Base-by-base conservation (phyloP, 2,329 filamentous ascomycete genomes). In the Ploettnerulaceae sp. region DNA sequence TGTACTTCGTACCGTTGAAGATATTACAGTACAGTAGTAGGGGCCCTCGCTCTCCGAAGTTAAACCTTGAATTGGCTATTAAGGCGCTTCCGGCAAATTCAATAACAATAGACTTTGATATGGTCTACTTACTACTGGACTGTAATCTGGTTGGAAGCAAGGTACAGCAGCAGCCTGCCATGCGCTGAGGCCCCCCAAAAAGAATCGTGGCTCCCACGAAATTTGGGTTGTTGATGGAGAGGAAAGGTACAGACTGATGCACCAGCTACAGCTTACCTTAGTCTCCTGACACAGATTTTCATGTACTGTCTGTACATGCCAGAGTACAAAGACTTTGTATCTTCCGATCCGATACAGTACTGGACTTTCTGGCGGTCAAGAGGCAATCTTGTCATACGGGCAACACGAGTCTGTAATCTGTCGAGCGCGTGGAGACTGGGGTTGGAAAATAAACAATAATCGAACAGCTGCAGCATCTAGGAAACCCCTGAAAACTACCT, bases 371-470 rank as follows among this genome's bases (percentile, higher is more conserved):
- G 36, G 22, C 35, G 35, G 22, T 28, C 20, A 22, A 32, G 38
- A 34, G 29, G 33, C 28, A 45, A 47, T 51, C 24, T 51, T 47
- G 48, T 51, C 39, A 38, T 44, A 51, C 48, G 39, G 20, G 12
- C 26, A 42, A 24, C 39, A 42, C 29, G 42, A 51, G 38, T 28
- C 14, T 26, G 20, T 11, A 15, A 28, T 18, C 11, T 31, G 36
- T 28, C 17, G 21, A 26, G n/a, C 20, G 32, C 38, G 17, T 34
- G 29, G 31, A 45, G 32, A 11, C 18, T 5, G 14, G 12, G 39
- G 29, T 8, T 33, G n/a, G 1, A 12, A 18, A 14, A 12, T 11
- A 4, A 11, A 7, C 28, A 18, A 42, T 25, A 18, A 24, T 41
- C 24, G 26, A 33, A 32, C 12, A 2, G 14, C 6, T 8, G 22